Evolutionary conservation across 2,329 filamentous ascomycete species (phyloP).

Genomic region (Nemania sp.): DNA sequence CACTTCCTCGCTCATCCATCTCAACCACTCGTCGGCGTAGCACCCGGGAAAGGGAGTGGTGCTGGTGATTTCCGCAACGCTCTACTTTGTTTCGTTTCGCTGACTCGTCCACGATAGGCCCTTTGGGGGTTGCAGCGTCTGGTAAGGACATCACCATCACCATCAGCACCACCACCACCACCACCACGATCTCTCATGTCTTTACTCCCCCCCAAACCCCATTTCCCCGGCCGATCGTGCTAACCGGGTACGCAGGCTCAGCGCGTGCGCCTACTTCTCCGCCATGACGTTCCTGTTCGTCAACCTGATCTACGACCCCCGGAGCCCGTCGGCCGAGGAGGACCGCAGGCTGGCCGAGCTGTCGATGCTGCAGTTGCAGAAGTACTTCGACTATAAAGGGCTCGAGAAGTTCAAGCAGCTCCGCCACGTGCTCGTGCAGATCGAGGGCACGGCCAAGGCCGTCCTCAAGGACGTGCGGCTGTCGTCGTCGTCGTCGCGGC

Average conservation of each 20-base stretch:
- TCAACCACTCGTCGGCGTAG: background rate
- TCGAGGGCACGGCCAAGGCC: slow-evolving; percentile 24
- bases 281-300: slow-evolving; percentile 34
- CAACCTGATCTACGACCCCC: slow-evolving; percentile 34
- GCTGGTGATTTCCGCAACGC: background rate
- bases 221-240: too few species aligned
- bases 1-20: background rate
- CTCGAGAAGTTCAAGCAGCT: slow-evolving; percentile 22
- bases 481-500: background rate
- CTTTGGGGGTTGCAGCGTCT: slow-evolving; percentile 25
- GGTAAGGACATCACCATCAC: slow-evolving; percentile 27
- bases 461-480: background rate
- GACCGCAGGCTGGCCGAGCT: slow-evolving; percentile 31
- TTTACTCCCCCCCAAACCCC: too few species aligned
- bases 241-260: slow-evolving; percentile 27
- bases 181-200: too few species aligned
- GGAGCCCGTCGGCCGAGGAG: slow-evolving; percentile 22
- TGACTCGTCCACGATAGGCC: background rate
- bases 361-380: slow-evolving; percentile 27
- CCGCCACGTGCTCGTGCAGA: slow-evolving; percentile 22
- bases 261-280: slow-evolving; percentile 35
- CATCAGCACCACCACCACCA: too few species aligned
- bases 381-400: slow-evolving; percentile 25
- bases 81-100: too few species aligned
- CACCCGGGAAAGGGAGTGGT: background rate